Evolutionary conservation across 805 yeast species (phyloP), one percentile per base, ranked within the genome.

Genomic region (Metschnikowia corniflorae): DNA sequence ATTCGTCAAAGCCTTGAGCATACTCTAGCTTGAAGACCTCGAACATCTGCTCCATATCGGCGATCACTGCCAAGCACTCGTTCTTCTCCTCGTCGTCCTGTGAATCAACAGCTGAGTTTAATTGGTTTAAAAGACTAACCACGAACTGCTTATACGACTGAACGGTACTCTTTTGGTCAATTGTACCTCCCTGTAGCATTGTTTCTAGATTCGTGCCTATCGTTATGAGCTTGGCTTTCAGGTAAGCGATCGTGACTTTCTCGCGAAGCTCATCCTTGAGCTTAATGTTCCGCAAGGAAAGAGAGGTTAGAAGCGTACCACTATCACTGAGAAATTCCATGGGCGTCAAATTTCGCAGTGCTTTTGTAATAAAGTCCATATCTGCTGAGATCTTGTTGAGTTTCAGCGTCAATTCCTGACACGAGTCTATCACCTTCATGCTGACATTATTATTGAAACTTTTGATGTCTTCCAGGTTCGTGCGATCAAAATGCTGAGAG

Each of bases 11-110:
- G 26, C 54, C 51, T 29, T 50, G 55, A 7, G 57, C 51, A 27
- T 51, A 54, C 33, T 68, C 71, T 26, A 63, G 44, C 42, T 64
- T 67, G 47, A 57, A 67, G 0, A 77, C 71, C 30, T 78, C 81
- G 54, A 79, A 82, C 87, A 82, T 82, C 46, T 78, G 73, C 50
- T 82, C 88, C 59, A 82, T 80, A 46, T 82, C 88, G 41, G 71
- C 70, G 19, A 82, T 77, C 20, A 80, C 80, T 0, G 78, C 77
- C 37, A 82, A 65, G 47, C 86, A 81, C 51, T 82, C 87, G 60
- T 77, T 72, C 38, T 79, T 77, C 9, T 74, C 74, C 27, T 74
- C 71, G 14, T 71, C 68, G 49, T 82, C 84, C 22, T 75, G 73
- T 12, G 61, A 54, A 6, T 67, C 68, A 6, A 78, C 72, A 3